Evolutionary conservation across 495 filamentous ascomycete genomes (phyloP), one percentile per base, ranked within the genome.

Genomic region (Podospora australis): DNA sequence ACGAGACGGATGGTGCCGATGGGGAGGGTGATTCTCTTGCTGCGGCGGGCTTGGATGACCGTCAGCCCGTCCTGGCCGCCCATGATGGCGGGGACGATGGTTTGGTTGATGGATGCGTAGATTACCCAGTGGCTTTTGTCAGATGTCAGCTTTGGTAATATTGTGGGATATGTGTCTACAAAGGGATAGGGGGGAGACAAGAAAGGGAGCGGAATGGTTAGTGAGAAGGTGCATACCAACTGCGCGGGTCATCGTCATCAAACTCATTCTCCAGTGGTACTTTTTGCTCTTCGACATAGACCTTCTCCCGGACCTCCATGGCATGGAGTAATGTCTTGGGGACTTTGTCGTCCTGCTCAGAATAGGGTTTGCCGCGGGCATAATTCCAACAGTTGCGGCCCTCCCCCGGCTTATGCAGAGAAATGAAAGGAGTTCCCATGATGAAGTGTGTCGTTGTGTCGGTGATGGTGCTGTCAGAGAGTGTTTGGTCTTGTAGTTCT

Each of bases 201-300:
- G 6, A 6, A 13, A 13, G 26, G 26, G 26, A 30, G 26, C 6
- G 26, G 26, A 13, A 30, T 20, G 39, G 4, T 11, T 42, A 42
- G 39, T 13, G 4, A n/a, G 9, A 1, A 23, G 14, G 21, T 14
- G 25, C 24, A 8, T 29, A 7, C 1, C 46, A 36, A 41, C 30
- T 81, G 6, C 87, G 77, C 2, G 68, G 16, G 63, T 97, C 91
- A 63, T 96, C 88, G 2, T 65, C 65, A 69, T 97, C 91, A 56
- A 86, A 71, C 57, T 97, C 91, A 56, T 76, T 74, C 2, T 78
- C 77, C 0, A 79, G 62, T 0, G 83, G 75, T 22, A 86, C 78
- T 9, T 70, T 54, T 55, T 96, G 90, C 64, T 95, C 90, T 17
- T 73, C 48, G 11, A 90, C 78, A 64, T 88, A 96, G 54, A 96